Base-by-base conservation (phyloP, 192 early-diverging fungal genomes). In the Chytriomyces sp. region DNA sequence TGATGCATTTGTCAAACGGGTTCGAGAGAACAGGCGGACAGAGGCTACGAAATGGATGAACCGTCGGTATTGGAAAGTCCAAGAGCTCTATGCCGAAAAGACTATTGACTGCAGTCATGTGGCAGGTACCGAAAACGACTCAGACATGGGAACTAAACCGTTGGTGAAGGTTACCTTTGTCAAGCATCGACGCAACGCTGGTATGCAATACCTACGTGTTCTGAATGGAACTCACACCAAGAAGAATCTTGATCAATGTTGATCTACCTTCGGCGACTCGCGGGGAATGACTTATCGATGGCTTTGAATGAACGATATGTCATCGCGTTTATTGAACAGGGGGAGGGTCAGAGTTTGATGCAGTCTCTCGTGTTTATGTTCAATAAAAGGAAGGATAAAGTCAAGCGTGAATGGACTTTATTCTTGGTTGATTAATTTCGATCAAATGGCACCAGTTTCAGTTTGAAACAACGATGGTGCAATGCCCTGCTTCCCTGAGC, bases 121-220 rank as follows among this genome's bases (percentile, higher is more conserved):
- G 20, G 16, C 13, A 18, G 57, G 57, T 20, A 16, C 13, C 28
- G 28, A 35, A 35, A 35, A 35, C 2, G 28, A 35, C 28, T 35
- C 28, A 1, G 28, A 35, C 28, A 16, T 18, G 57, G 16, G 20
- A 35, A 35, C 28, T 2, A 59, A 18, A 2, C 20, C 13, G 0
- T 18, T 59, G 13, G 13, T 59, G 16, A 59, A 18, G 1, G 13
- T 59, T 18, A 59, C 16, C 13, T 26, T 26, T 64, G 26, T 23
- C 26, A 16, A 16, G 11, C 13, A 64, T 26, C 26, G 7, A 23
- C 63, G 6, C 1, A 64, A 28, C 7, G n/a, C 35, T 28, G 63
- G 63, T 64, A 64, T 64, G 63, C 63, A 64, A 6, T 64, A 64
- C 63, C 63, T 64, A 23, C 0, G 63, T 7, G 63, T 64, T 28